phyloP scores from a whole-genome alignment of 2,329 filamentous ascomycete species.

The Diaporthe vaccinii region DNA sequence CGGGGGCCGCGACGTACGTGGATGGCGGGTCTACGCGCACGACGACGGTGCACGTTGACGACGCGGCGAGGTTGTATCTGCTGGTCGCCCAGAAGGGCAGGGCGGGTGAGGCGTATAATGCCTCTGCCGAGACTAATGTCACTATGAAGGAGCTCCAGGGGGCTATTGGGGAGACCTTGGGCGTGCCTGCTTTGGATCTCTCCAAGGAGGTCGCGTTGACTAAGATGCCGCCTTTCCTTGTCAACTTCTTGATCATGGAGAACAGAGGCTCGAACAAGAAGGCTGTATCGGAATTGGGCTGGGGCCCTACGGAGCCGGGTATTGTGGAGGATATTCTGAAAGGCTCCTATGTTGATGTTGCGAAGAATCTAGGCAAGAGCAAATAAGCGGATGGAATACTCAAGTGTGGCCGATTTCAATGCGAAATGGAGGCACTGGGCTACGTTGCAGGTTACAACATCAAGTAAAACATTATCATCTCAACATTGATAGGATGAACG shows the following conservation, averaged over 20 bases:
- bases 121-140: conserved; percentile 22
- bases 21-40: conserved; percentile 34
- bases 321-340: conserved; percentile 52
- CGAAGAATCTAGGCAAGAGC: background rate
- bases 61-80: conserved; percentile 38
- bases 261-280: conserved; percentile 53
- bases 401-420: too few relatives aligned
- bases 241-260: conserved; percentile 50
- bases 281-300: conserved; percentile 55
- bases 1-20: conserved; percentile 3
- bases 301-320: conserved; percentile 51
- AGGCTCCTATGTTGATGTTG: conserved; percentile 45
- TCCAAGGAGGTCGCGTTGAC: conserved; percentile 46
- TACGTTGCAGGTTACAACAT: background rate
- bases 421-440: background rate
- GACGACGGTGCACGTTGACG: conserved; percentile 40
- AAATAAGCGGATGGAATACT: background rate
- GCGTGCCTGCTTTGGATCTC: conserved; percentile 45
- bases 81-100: conserved; percentile 27
- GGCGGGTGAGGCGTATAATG: conserved; percentile 38
- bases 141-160: conserved; percentile 29
- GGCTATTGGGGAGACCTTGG: conserved; percentile 45
- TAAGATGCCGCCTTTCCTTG: conserved; percentile 49
- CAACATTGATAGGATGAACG: background rate
- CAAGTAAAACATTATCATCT: background rate